Evolutionary conservation across 495 filamentous ascomycete genomes (phyloP).

Genomic region (Talaromyces ruber): DNA sequence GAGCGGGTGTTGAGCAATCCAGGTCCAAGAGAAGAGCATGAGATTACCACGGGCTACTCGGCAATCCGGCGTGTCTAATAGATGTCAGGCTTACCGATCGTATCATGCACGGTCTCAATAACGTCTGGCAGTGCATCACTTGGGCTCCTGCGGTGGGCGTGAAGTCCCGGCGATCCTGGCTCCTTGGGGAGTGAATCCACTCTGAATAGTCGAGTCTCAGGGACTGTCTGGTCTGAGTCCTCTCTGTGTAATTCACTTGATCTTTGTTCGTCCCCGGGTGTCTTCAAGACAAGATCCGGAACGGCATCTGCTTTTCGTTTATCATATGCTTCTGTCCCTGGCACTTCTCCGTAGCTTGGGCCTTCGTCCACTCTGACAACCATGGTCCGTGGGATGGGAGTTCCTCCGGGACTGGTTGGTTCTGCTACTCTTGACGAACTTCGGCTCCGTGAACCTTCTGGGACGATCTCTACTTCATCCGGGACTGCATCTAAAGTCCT

Average conservation of each 20-base stretch:
- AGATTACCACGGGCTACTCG: slow-evolving; percentile 49
- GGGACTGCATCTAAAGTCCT: slow-evolving; percentile 54
- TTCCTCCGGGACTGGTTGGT: slow-evolving; percentile 41
- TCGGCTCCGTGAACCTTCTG: slow-evolving; percentile 43
- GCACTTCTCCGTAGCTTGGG: slow-evolving; percentile 77
- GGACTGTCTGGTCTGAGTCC: slow-evolving; percentile 20
- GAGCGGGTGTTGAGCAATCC: slow-evolving; percentile 3
- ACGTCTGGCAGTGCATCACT: slow-evolving; percentile 43
- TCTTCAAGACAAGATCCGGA: slow-evolving; percentile 55
- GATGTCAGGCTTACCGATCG: slow-evolving; percentile 38
- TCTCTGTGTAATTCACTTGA: neutral
- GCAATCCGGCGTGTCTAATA: slow-evolving; percentile 21
- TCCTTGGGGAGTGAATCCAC: slow-evolving; percentile 33
- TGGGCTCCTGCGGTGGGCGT: slow-evolving; percentile 31
- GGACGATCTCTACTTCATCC: slow-evolving; percentile 54
- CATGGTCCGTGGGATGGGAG: slow-evolving; percentile 69
- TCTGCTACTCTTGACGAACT: slow-evolving; percentile 32
- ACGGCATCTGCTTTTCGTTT: slow-evolving; percentile 72
- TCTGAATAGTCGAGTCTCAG: slow-evolving; percentile 36
- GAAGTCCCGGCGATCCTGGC: slow-evolving; percentile 17
- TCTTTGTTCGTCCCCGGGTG: slow-evolving; percentile 12
- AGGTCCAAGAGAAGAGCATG: slow-evolving; percentile 45
- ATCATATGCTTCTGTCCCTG: slow-evolving; percentile 71
- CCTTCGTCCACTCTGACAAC: slow-evolving; percentile 70
- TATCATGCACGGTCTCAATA: slow-evolving; percentile 34